Percentiles rank a stretch among this genome's conserved stretches.
phyloP scores from a whole-genome alignment of 1,139 yeast species.

The Blastobotrys aristatus region DNA sequence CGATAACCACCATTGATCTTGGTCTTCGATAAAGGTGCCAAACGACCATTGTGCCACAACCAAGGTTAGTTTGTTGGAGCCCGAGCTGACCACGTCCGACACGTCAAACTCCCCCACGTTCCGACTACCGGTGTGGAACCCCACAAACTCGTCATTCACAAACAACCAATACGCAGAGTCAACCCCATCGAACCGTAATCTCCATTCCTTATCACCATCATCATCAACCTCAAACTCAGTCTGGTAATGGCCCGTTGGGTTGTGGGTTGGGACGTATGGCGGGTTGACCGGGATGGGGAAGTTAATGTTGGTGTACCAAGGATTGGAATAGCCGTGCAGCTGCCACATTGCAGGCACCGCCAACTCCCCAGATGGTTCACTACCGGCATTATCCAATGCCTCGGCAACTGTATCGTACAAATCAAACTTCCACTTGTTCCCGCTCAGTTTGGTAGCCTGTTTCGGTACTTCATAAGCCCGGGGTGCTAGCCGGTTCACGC shows the following conservation, averaged over 20 bases:
- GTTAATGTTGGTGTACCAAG: conserved; percentile 35
- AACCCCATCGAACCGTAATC: conserved; percentile 37
- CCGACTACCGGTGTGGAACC: conserved; percentile 34
- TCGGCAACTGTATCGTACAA: conserved; percentile 25
- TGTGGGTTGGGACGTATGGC: conserved; percentile 34
- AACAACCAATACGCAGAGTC: conserved; percentile 35
- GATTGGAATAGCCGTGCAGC: conserved; percentile 35
- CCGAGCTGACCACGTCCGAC: neutral
- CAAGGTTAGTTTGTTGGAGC: conserved; percentile 23
- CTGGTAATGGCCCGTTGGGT: conserved; percentile 37
- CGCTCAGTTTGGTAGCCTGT: conserved; percentile 28
- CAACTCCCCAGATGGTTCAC: conserved; percentile 14
- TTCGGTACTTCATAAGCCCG: conserved; percentile 29
- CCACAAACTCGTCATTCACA: conserved; percentile 32
- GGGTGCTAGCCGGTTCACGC: conserved; percentile 25
- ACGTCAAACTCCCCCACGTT: conserved; percentile 35
- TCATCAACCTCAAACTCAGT: conserved; percentile 24
- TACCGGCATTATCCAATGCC: conserved; percentile 22
- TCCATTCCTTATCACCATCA: conserved; percentile 6
- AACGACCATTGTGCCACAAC: conserved; percentile 37
- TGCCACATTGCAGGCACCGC: conserved; percentile 40
- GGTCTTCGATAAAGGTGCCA: conserved; percentile 37
- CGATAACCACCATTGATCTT: conserved; percentile 39
- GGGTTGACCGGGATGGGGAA: conserved; percentile 37
- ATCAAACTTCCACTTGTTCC: conserved; percentile 33